Evolutionary conservation across 352 stramenopile genomes (phyloP), one percentile per base, ranked within the genome.

Genomic region (Phytophthora sojae): DNA sequence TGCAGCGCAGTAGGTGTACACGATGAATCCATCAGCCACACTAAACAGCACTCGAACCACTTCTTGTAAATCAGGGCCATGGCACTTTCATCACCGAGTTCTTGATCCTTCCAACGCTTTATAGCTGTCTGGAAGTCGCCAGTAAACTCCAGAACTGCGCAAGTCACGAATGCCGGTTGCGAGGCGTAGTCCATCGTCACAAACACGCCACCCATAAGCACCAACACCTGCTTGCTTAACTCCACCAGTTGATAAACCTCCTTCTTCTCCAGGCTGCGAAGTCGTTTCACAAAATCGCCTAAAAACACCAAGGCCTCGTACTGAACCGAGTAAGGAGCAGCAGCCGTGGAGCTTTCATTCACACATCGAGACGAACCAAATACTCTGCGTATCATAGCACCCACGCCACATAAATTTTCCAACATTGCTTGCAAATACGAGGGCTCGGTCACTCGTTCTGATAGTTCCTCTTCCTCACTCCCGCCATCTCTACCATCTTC

Each of bases 81-180:
- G 19, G 15, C 17, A 35, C 60, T 11, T 19, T 51, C 37, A 9
- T 29, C 32, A 49, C 12, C 57, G 1, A 60, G 14, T 21, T 12
- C 39, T 15, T 68, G 44, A 11, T 56, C 17, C 52, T 55, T 61
- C 64, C 56, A 73, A 17, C 12, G 61, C 15, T 50, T 25, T 5
- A 75, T 19, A 1, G 89, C 50, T 6, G 57, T 19, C 2, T 75
- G 69, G n/a, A 79, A 83, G 47, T 73, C 61, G 19, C 65, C 61
- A 3, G 89, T 11, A 45, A 90, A 59, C 14, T 60, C 45, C 0
- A 90, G 54, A 26, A 83, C 67, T 17, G 68, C 76, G 44, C 72
- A 84, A n/a, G 79, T 72, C 9, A 93, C 57, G 64, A 78, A 91
- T 45, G 80, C 77, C 14, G 83, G 72, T 35, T 79, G 69, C n/a